phyloP scores from a whole-genome alignment of 2,329 filamentous ascomycete species.

The Zarea fungicola region DNA sequence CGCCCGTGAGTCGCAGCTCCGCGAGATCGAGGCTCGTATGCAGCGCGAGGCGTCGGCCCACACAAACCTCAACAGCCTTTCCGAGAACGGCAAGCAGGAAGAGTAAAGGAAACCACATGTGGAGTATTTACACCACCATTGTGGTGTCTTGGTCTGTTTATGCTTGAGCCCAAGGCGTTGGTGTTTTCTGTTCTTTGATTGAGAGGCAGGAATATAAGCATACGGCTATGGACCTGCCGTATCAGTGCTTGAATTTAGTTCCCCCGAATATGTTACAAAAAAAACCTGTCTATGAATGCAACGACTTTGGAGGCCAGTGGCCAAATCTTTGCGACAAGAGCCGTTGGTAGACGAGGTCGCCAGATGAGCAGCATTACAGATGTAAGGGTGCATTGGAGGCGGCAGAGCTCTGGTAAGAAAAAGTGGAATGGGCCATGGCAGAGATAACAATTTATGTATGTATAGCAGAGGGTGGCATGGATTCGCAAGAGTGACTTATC shows the following conservation, averaged over 20 bases:
- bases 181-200: constrained; percentile 38
- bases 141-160: constrained; percentile 36
- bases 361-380: constrained; percentile 4
- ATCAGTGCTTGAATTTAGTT: constrained; percentile 31
- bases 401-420: not conserved
- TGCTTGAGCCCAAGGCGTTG: constrained; percentile 40
- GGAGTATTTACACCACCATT: constrained; percentile 2
- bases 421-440: constrained; percentile 7
- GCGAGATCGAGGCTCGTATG: constrained; percentile 98
- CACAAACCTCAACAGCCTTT: constrained; percentile 33
- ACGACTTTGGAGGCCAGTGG: constrained; percentile 25
- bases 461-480: not conserved
- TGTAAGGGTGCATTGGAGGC: not conserved
- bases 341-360: constrained; percentile 4
- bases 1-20: constrained; percentile 95
- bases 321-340: constrained; percentile 5
- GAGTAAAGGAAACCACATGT: constrained; percentile 32
- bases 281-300: constrained; percentile 25
- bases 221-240: constrained; percentile 34
- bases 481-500: constrained; percentile 2
- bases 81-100: constrained; percentile 42
- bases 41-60: constrained; percentile 69
- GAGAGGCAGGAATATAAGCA: constrained; percentile 35
- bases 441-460: constrained; percentile 5
- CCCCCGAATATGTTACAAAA: constrained; percentile 26